Base-by-base conservation (phyloP, 1,284 basidiomycete species). In the Cutaneotrichosporon cavernicola region DNA sequence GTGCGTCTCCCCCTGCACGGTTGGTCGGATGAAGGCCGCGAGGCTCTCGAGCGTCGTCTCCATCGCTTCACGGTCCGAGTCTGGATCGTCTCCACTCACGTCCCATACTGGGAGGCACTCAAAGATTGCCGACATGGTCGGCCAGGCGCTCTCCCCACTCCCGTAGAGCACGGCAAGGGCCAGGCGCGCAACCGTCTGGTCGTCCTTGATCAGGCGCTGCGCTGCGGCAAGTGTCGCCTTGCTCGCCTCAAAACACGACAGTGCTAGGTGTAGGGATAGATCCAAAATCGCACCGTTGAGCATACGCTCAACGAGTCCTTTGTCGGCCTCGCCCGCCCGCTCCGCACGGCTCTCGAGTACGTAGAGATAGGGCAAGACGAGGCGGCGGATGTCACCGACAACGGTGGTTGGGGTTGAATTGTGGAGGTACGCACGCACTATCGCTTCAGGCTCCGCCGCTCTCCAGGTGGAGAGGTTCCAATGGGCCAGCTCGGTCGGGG, bases 71-170 rank as follows among this genome's bases (percentile, higher is more conserved):
- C 84, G 85, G 62, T 90, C 86, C 9, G 70, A 68, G 58, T 86
- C 85, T 46, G 85, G 84, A 60, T 86, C 85, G 13, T 84, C 83
- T 30, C 81, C 76, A 2, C 84, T 76, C 34, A 88, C 83, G 65
- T 89, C 87, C 92, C 92, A 97, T 9, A 89, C 92, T 0, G 94
- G 94, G 51, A 97, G 83, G 75, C 92, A 97, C 76, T 97, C 94
- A 76, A 97, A 97, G 63, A 97, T 91, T 40, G 84, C 83, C 69
- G 89, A 91, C 92, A 96, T 96, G 1, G 84, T 88, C 0, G 86
- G 73, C 92, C 90, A 96, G 68, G 88, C 84, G 69, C 86, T 82
- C 40, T 84, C 85, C 67, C 87, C 84, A 71, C 86, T 91, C 13
- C 92, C 92, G 70, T 97, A 97, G n/a, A 97, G 81, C 72, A 88